phyloP scores from a whole-genome alignment of 177 flowering plant genomes.

The Vitis hybrid region DNA sequence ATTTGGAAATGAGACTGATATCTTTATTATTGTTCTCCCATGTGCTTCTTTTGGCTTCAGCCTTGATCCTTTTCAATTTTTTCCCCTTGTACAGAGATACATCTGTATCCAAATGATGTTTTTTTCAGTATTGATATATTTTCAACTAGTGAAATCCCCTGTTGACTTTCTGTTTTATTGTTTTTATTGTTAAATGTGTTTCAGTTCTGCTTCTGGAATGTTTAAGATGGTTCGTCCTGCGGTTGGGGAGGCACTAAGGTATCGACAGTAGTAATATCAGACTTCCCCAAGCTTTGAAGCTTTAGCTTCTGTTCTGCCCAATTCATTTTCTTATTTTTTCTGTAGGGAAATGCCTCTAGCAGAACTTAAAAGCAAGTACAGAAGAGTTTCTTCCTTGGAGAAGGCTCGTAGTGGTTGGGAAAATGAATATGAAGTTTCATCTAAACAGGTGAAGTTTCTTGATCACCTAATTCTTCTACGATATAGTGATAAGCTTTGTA shows the following conservation, averaged over 20 bases:
- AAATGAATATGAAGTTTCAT: constrained; percentile 85
- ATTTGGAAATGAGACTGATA: too few relatives aligned
- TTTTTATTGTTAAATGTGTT: constrained; percentile 18
- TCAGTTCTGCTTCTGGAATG: constrained; percentile 67
- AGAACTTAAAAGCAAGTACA: constrained; percentile 78
- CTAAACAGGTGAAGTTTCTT: constrained; percentile 64
- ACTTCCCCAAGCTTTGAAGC: not conserved
- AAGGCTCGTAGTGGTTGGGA: constrained; percentile 89
- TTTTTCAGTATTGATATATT: not conserved
- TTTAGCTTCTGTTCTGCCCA: not conserved
- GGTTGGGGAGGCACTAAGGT: constrained; percentile 93
- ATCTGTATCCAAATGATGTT: not conserved
- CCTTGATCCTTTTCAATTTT: too few relatives aligned
- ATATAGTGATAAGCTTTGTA: not conserved
- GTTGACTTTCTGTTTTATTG: not conserved
- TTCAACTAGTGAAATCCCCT: not conserved
- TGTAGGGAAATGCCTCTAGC: constrained; percentile 83
- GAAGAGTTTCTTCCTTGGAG: constrained; percentile 66
- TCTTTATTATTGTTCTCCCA: too few relatives aligned
- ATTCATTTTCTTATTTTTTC: constrained; percentile 1
- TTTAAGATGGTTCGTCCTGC: constrained; percentile 87
- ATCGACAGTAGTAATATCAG: not conserved
- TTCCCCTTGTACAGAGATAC: not conserved
- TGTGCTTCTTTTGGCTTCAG: too few relatives aligned
- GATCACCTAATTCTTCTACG: not conserved